These are phyloP conservation scores for Margaritispora aquatica DNA, from an alignment of 495 filamentous ascomycete genomes.

Conservation along the genomic window DNA sequence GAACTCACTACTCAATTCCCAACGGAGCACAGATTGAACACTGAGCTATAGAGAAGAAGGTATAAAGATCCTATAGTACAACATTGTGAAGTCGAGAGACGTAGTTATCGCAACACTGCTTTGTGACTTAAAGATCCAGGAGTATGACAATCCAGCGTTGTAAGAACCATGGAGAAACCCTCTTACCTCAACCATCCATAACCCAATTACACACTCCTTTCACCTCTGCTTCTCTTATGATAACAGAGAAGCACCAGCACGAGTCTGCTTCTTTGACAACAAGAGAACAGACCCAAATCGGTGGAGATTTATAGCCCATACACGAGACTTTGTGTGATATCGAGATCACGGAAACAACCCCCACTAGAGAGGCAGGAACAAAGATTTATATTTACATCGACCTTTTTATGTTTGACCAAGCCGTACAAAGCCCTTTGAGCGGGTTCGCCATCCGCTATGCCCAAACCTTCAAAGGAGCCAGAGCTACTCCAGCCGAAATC, in stretches of 20 bases:
- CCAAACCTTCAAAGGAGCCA: too few species aligned
- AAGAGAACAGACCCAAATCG: conserved; percentile 8
- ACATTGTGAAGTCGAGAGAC: too few species aligned
- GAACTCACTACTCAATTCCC: too few species aligned
- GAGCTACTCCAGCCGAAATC: too few species aligned
- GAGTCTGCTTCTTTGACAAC: conserved; percentile 9
- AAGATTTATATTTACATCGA: not conserved
- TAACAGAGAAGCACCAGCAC: not conserved
- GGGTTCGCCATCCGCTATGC: too few species aligned
- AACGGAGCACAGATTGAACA: too few species aligned
- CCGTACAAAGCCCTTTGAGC: too few species aligned
- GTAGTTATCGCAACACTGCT: conserved; percentile 17
- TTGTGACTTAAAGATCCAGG: conserved; percentile 9
- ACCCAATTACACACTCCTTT: conserved; percentile 11
- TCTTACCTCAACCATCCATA: conserved; percentile 16
- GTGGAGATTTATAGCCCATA: conserved; percentile 1
- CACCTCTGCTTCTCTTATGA: not conserved
- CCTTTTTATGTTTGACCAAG: too few species aligned
- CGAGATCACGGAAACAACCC: not conserved
- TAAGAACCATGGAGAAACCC: conserved; percentile 25
- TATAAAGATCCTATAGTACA: too few species aligned
- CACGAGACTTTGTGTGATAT: not conserved
- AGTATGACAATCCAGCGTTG: conserved; percentile 23
- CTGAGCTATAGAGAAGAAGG: too few species aligned
- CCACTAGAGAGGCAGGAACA: not conserved